Evolutionary conservation across 495 filamentous ascomycete species (phyloP), one percentile per base, ranked within the genome.

Genomic region (Patellaria atrata): DNA sequence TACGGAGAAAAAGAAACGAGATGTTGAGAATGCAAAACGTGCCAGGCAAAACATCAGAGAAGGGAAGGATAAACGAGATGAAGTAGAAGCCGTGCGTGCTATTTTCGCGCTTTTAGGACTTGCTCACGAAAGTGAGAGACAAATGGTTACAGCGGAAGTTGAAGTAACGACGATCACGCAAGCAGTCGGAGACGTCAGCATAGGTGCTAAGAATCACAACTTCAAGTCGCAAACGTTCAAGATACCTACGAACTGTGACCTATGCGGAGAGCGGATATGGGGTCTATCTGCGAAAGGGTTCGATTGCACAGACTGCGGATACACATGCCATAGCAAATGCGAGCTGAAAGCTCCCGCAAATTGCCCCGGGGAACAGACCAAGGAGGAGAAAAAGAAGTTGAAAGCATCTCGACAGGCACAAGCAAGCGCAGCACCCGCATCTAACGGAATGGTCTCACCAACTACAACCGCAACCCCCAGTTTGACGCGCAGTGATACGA

Each of bases 191-290:
- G 89, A 99, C 53, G 63, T 99, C 25, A 89, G 85, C 1, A 56
- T 91, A 3, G 86, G 91, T 7, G 83, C 86, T 5, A 80, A 80
- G 50, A 91, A 81, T 45, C 89, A 99, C 57, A 85, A 87, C 45
- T 96, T 99, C 70, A 89, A 87, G 54, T 77, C 82, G 22, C 81
- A 94, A 46, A 96, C 86, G 0, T 96, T 94, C 68, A 96, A 94
- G 51, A 92, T 99, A 35, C 91, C 91, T 0, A 99, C 89, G 3
- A 96, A 94, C 52, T 99, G 89, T 56, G 87, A 99, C 50, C 65
- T 93, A 3, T 99, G 89, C 44, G 83, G 84, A 3, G 89, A 99
- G 44, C 71, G 87, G 7, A 93, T 96, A 52, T 96, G 89, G 89
- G 89, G 89, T 2, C 53, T 99, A 10, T 84, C 79, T 2, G 89